phyloP scores from a whole-genome alignment of 2,329 filamentous ascomycete genomes.

The Aspergillus uvarum region DNA sequence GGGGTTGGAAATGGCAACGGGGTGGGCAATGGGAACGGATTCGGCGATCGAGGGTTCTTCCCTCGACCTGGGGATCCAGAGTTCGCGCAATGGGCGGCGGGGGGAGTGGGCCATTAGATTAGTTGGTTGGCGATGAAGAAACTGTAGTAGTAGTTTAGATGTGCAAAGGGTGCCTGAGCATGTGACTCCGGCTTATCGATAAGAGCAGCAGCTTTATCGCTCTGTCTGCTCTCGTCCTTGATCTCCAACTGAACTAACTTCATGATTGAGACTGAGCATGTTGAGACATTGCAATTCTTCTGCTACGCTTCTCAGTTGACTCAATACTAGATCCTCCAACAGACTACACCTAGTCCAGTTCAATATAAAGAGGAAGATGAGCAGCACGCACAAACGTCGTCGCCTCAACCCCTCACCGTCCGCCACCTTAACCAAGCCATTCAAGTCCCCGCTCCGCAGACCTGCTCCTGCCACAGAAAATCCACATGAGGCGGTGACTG shows the following conservation, averaged over 20 bases:
- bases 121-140: neutral
- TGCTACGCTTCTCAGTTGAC: no score
- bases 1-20: no score
- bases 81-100: slow-evolving; percentile 66
- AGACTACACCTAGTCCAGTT: no score
- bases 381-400: slow-evolving; percentile 58
- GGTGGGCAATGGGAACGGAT: slow-evolving; percentile 37
- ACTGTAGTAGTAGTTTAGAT: slow-evolving; percentile 2
- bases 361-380: neutral
- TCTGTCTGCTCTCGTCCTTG: neutral
- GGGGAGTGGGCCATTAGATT: slow-evolving; percentile 58
- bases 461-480: slow-evolving; percentile 25
- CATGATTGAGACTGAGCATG: neutral
- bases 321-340: no score
- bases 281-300: no score
- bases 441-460: slow-evolving; percentile 67
- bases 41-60: slow-evolving; percentile 57
- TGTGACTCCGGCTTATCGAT: slow-evolving; percentile 15
- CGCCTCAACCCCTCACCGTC: slow-evolving; percentile 55
- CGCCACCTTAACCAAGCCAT: slow-evolving; percentile 65
- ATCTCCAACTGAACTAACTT: neutral
- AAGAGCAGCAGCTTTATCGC: neutral
- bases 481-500: neutral
- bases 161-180: no score
- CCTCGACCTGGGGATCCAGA: slow-evolving; percentile 67